Conservation (phyloP, 176 grass and related monocot genomes). For the Lolium multiflorum region DNA sequence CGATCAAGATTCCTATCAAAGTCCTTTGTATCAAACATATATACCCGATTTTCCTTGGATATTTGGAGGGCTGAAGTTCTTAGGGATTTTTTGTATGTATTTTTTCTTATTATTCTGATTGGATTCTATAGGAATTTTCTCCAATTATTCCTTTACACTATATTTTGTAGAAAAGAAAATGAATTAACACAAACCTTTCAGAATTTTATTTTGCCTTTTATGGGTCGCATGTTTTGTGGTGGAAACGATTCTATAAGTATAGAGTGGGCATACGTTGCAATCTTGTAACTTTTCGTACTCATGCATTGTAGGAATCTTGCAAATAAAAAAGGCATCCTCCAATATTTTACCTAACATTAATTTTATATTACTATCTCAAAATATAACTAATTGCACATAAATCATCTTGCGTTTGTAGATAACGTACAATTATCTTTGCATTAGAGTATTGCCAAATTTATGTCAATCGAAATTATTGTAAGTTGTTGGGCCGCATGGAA, state of each 20-base stretch:
- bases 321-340: not conserved
- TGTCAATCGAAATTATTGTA: no score
- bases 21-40: no score
- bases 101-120: not conserved
- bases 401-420: no score
- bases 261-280: not conserved
- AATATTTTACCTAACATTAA: not conserved
- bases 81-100: not conserved
- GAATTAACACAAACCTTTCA: not conserved
- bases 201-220: not conserved
- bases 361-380: not conserved
- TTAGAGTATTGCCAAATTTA: no score
- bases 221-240: not conserved
- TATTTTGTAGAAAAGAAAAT: not conserved
- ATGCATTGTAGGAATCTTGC: not conserved
- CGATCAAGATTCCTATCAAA: no score
- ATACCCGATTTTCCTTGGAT: not conserved
- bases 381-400: not conserved
- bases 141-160: not conserved
- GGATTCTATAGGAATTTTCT: not conserved
- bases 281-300: not conserved
- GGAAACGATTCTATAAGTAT: not conserved
- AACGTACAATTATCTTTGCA: not conserved
- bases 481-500: not conserved
- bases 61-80: not conserved